Base-by-base conservation (phyloP, 805 yeast genomes). In the Yarrowia yakushimensis region DNA sequence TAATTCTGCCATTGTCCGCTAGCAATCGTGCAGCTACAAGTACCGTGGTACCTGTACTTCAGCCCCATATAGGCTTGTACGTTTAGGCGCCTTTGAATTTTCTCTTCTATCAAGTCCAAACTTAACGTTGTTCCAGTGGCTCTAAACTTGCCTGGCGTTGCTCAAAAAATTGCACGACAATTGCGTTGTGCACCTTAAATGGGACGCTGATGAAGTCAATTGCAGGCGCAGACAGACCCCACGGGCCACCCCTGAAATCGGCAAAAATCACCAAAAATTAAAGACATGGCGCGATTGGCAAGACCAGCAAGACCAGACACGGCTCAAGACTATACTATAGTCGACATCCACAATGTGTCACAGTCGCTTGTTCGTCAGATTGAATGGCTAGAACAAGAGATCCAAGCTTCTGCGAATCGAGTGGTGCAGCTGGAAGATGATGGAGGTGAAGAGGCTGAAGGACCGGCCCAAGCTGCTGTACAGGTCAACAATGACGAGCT, bases 291-390 rank as follows among this genome's bases (percentile, higher is more conserved):
- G n/a, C 55, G 39, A 31, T 22, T 48, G 39, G 39, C 37, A 22
- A 22, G 28, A 31, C 25, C 27, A 2, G 25, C 30, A 27, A 28
- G 36, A 28, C 7, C 52, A 2, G 25, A n/a, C 18, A 28, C 54
- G 31, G 30, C 41, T 2, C 18, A 15, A 13, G 30, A 5, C 18
- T 52, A 34, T 33, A 52, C 59, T 28, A 62, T 68, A 2, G 60
- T 68, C n/a, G 70, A 68, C 31, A 48, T 65, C 12, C 43, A 60
- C 34, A 63, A 67, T 57, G 67, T 71, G 34, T 60, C 70, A 20
- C 62, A 46, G 18, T 71, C 76, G 59, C 70, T 70, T 60, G 70
- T 68, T 62, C 69, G 68, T 63, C 73, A 71, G 65, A 67, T 73
- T 11, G 66, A 67, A n/a, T 23, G 31, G 30, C 27, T 65, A 15